Evolutionary conservation across 768 basidiomycete species (phyloP), one percentile per base, ranked within the genome.

Genomic region (Pleurotus eryngii): DNA sequence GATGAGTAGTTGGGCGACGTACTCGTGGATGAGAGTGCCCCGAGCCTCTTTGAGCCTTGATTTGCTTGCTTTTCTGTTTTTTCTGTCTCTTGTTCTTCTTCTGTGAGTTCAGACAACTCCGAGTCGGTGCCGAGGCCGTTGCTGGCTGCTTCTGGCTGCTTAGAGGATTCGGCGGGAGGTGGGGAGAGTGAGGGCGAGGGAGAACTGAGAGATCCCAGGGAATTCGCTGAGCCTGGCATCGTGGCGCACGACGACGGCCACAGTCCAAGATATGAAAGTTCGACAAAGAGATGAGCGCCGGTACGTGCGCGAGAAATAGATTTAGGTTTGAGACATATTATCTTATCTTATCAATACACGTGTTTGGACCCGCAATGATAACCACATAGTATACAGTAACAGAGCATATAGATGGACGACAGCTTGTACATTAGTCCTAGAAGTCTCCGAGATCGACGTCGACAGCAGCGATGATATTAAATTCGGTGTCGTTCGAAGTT

Each of bases 401-500:
- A 35, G 30, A 35, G 30, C 30, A 35, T 11, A 35, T 35, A 35
- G 30, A 35, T 11, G 30, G 30, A 35, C 30, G 30, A 35, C 30
- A 35, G 30, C 30, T 35, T 35, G 30, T 35, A 35, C 30, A 46
- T 35, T 35, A 35, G 65, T 45, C 38, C 70, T 75, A 91, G 69
- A 91, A 91, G 70, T 91, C 89, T 50, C 89, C 89, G 46, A 91
- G 74, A 68, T 91, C 89, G 58, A 91, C 78, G 61, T 91, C 89
- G 61, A 91, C 78, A 26, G 78, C 78, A 48, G 87, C 84, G 61
- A 88, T 80, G 39, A 90, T 68, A 17, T 79, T 74, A 4, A 80
- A 74, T 65, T 57, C 48, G 30, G 38, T 24, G 37, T 24, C 56
- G n/a, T 45, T 54, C 40, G 51, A 7, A 42, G 24, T 38, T 46